Conservation (phyloP, 148 eudicot species). For the Dianthus caryophyllus region DNA sequence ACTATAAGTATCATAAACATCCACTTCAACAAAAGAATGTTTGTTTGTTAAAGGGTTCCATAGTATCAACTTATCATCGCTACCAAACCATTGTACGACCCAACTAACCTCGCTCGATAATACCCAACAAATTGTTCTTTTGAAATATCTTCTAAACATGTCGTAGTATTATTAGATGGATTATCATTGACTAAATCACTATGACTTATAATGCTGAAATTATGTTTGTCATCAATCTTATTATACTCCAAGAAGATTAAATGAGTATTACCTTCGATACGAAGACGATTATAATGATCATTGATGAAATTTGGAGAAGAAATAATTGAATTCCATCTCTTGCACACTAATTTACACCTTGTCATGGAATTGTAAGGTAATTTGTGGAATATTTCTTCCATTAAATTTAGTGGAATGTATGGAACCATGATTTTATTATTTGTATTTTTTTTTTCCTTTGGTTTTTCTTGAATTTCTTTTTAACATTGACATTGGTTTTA, state of each 20-base stretch:
- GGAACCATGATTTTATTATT: neutral
- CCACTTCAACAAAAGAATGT: neutral
- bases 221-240: too few species aligned
- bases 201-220: neutral
- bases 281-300: neutral
- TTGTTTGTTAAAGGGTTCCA: slow-evolving; percentile 13
- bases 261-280: neutral
- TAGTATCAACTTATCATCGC: neutral
- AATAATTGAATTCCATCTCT: slow-evolving; percentile 7
- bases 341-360: neutral
- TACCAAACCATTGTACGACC: slow-evolving; percentile 18
- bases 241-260: neutral
- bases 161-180: neutral
- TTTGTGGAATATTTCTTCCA: slow-evolving; percentile 14
- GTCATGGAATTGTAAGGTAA: slow-evolving; percentile 10
- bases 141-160: neutral
- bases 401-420: slow-evolving; percentile 1
- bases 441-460: neutral
- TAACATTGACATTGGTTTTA: too few species aligned
- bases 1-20: neutral
- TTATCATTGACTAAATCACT: neutral
- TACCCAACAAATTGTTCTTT: too few species aligned
- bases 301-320: too few species aligned
- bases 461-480: too few species aligned
- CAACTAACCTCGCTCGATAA: neutral